phyloP scores from a whole-genome alignment of 163 green algal genomes.

The Prototheca wickerhamii region DNA sequence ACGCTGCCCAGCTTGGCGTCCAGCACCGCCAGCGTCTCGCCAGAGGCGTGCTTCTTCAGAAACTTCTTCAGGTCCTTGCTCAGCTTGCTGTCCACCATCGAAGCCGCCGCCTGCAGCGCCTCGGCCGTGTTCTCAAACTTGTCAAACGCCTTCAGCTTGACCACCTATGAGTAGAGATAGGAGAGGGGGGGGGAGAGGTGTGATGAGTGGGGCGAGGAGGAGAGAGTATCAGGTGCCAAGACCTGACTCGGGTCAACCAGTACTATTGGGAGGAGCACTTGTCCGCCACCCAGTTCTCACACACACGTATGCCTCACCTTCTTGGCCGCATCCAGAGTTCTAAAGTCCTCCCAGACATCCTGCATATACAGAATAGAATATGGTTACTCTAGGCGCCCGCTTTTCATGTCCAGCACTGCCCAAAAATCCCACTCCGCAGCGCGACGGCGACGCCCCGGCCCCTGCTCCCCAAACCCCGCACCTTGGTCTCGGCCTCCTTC shows the following conservation, averaged over 20 bases:
- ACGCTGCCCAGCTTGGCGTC: conserved; percentile 95
- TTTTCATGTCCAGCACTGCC: too few species aligned
- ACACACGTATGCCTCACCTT: conserved; percentile 65
- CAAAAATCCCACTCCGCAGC: too few species aligned
- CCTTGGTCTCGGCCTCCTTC: conserved; percentile 59
- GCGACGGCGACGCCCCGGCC: too few species aligned
- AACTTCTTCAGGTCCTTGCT: conserved; percentile 98
- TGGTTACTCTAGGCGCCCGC: too few species aligned
- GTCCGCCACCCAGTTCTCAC: conserved; percentile 33
- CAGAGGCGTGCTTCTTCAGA: conserved; percentile 85
- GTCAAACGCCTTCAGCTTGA: conserved; percentile 95
- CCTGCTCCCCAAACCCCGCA: conserved; percentile 7
- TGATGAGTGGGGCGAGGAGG: neutral
- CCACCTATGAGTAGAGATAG: conserved; percentile 47
- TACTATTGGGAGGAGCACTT: neutral
- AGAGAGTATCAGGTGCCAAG: neutral
- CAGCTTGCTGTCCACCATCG: conserved; percentile 92
- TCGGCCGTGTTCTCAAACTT: conserved; percentile 98
- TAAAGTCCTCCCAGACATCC: conserved; percentile 77
- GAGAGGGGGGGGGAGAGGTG: neutral
- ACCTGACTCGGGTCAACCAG: neutral
- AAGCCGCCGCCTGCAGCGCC: conserved; percentile 83
- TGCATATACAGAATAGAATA: conserved; percentile 22
- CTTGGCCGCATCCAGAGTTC: conserved; percentile 58
- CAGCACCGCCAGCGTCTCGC: conserved; percentile 80